Evolutionary conservation across 2,329 filamentous ascomycete genomes (phyloP).

Genomic region (Monosporascus sp.): DNA sequence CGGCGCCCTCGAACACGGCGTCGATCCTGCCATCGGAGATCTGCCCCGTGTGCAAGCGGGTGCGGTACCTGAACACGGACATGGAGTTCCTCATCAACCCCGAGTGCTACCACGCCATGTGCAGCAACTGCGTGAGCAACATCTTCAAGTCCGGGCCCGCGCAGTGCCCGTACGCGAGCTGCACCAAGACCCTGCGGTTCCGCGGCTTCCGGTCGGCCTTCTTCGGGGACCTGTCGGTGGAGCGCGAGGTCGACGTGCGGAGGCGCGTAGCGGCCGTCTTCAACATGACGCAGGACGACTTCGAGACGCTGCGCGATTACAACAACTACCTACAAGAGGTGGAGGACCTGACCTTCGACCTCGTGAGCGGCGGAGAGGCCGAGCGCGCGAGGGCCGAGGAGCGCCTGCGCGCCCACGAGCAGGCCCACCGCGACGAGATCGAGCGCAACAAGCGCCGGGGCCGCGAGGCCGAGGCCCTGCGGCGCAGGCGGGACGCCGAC

Average conservation of each 20-base stretch:
- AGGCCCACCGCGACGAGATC: constrained; percentile 64
- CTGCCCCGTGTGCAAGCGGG: constrained; percentile 96
- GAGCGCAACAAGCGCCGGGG: constrained; percentile 54
- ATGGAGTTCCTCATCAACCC: constrained; percentile 96
- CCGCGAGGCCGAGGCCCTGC: constrained; percentile 48
- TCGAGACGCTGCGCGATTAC: constrained; percentile 74
- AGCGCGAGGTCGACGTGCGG: constrained; percentile 90
- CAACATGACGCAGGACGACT: constrained; percentile 87
- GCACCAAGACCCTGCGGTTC: constrained; percentile 79
- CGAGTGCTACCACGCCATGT: constrained; percentile 99
- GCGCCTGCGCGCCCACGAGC: constrained; percentile 57
- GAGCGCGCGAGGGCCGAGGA: constrained; percentile 45
- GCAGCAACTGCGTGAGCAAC: constrained; percentile 88
- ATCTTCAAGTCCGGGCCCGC: constrained; percentile 90
- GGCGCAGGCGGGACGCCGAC: constrained; percentile 50
- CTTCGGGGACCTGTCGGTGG: constrained; percentile 81
- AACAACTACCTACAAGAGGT: constrained; percentile 95
- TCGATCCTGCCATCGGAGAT: constrained; percentile 54
- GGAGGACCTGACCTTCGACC: constrained; percentile 83
- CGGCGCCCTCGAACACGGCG: constrained; percentile 17
- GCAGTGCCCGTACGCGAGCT: constrained; percentile 86
- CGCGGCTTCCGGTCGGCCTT: constrained; percentile 81
- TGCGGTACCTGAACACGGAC: constrained; percentile 88
- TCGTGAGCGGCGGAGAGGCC: constrained; percentile 67
- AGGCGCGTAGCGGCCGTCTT: constrained; percentile 73